These are phyloP conservation scores for Gossypium australe DNA, from an alignment of 345 rosid genomes.

Conservation along the genomic window DNA sequence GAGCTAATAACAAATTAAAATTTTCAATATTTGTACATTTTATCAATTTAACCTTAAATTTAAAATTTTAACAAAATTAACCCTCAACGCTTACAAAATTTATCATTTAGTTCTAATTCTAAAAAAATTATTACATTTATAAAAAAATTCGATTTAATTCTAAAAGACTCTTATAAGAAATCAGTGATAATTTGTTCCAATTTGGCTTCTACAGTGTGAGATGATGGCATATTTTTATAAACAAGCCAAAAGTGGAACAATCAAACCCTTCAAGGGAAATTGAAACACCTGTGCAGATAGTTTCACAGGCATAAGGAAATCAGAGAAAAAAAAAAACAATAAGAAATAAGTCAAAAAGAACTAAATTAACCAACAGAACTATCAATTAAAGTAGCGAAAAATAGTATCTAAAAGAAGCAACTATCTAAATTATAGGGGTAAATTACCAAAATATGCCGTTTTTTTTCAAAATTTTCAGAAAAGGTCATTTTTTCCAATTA, in stretches of 20 bases:
- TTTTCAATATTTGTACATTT: no score
- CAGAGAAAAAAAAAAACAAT: conserved; percentile 3
- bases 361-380: neutral
- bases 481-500: no score
- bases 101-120: no score
- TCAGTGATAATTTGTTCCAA: conserved; percentile 84
- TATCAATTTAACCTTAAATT: no score
- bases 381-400: neutral
- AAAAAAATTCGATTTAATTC: no score
- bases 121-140: no score
- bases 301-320: conserved; percentile 14
- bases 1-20: no score
- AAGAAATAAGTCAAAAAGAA: neutral
- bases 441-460: no score
- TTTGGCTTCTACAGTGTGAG: conserved; percentile 61
- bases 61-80: no score
- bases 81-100: no score
- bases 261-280: neutral
- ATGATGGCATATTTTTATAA: conserved; percentile 40
- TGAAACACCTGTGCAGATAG: neutral
- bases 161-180: conserved; percentile 84
- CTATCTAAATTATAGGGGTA: neutral
- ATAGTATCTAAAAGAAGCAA: neutral
- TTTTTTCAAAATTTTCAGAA: no score
- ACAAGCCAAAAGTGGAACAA: conserved; percentile 2